Evolutionary conservation across 495 filamentous ascomycete species (phyloP).

Genomic region (Penicillium verhagenii): DNA sequence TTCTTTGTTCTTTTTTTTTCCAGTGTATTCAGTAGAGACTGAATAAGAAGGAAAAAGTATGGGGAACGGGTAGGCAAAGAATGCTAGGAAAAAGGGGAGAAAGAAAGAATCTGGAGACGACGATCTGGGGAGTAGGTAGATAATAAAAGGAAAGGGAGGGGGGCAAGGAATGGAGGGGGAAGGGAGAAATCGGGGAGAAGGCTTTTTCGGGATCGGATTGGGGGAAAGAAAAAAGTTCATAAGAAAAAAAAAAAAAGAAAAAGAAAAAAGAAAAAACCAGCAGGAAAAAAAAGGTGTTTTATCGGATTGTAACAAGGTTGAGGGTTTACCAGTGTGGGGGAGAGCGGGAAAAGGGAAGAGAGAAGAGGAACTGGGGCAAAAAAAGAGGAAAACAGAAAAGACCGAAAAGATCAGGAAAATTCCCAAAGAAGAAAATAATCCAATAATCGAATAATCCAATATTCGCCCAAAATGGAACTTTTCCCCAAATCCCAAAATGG

Average conservation of each 20-base stretch:
- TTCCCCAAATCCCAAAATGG: too few species aligned
- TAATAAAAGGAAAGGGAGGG: slow-evolving; percentile 35
- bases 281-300: slow-evolving; percentile 17
- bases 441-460: slow-evolving; percentile 9
- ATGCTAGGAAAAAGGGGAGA: slow-evolving; percentile 18
- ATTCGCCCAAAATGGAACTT: slow-evolving; percentile 6
- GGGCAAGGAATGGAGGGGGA: slow-evolving; percentile 41
- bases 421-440: slow-evolving; percentile 16
- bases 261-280: slow-evolving; percentile 18
- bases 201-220: slow-evolving; percentile 32
- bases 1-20: not conserved
- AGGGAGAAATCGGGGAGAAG: slow-evolving; percentile 38
- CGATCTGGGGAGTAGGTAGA: slow-evolving; percentile 39
- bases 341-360: slow-evolving; percentile 16
- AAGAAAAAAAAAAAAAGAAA: slow-evolving; percentile 17
- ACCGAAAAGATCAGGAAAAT: too few species aligned
- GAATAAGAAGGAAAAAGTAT: too few species aligned
- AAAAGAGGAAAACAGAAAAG: slow-evolving; percentile 11
- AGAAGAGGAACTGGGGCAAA: slow-evolving; percentile 13
- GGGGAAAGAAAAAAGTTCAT: slow-evolving; percentile 11
- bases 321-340: slow-evolving; percentile 22
- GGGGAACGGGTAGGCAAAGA: slow-evolving; percentile 23
- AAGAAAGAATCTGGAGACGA: slow-evolving; percentile 31
- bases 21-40: too few species aligned
- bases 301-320: slow-evolving; percentile 26